phyloP scores from a whole-genome alignment of 257 asterid species.

The Fraxinus excelsior region DNA sequence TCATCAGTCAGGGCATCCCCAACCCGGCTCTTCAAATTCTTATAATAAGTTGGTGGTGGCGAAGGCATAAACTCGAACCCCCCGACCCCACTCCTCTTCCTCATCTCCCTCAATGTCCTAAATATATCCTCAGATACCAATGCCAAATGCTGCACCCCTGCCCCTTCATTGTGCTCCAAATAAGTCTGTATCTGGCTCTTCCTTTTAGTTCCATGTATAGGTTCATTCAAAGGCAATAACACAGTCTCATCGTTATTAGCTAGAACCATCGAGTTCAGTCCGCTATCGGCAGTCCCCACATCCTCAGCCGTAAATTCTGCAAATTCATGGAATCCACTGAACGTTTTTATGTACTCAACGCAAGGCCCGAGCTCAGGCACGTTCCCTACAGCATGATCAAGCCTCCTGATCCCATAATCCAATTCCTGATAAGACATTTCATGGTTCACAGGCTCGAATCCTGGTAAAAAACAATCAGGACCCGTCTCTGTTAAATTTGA shows the following conservation, averaged over 20 bases:
- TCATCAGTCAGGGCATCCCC: slow-evolving; percentile 76
- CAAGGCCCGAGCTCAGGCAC: slow-evolving; percentile 66
- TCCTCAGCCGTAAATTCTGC: slow-evolving; percentile 88
- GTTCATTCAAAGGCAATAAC: slow-evolving; percentile 79
- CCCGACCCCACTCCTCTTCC: slow-evolving; percentile 79
- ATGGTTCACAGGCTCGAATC: slow-evolving; percentile 51
- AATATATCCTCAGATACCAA: slow-evolving; percentile 72
- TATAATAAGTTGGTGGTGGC: slow-evolving; percentile 81
- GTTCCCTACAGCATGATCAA: slow-evolving; percentile 91
- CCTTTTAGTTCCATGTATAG: slow-evolving; percentile 81
- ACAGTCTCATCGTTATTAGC: slow-evolving; percentile 82
- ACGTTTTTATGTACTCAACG: slow-evolving; percentile 64
- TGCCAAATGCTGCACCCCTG: slow-evolving; percentile 96
- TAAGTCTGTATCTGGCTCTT: slow-evolving; percentile 97
- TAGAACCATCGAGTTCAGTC: slow-evolving; percentile 78
- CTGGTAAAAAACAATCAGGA: slow-evolving; percentile 48
- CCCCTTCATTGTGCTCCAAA: slow-evolving; percentile 94
- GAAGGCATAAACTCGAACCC: slow-evolving; percentile 97
- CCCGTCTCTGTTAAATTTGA: not conserved
- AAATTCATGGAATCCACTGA: slow-evolving; percentile 88
- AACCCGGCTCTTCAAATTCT: slow-evolving; percentile 63
- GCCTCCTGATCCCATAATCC: slow-evolving; percentile 75
- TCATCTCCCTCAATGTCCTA: slow-evolving; percentile 80
- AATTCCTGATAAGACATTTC: slow-evolving; percentile 43
- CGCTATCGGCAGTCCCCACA: slow-evolving; percentile 87